These are phyloP conservation scores for Saraca asoca DNA, from an alignment of 331 rosid species.

Conservation along the genomic window DNA sequence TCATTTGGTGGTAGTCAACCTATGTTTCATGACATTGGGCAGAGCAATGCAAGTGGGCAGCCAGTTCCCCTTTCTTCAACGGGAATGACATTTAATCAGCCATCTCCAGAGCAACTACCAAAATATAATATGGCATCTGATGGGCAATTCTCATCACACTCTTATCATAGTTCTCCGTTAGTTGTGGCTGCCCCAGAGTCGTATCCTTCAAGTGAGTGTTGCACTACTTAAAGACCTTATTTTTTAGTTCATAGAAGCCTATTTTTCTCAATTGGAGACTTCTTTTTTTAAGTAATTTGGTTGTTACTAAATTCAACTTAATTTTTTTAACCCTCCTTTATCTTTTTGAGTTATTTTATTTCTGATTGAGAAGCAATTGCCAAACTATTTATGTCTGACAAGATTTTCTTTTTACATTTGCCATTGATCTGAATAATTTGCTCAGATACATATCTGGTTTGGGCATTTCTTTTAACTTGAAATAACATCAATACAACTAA, in stretches of 20 bases:
- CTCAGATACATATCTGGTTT: not conserved
- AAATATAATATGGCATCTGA: not conserved
- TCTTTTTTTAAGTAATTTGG: constrained; percentile 1
- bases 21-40: constrained; percentile 18
- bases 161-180: constrained; percentile 13
- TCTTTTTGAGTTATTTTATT: not conserved
- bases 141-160: constrained; percentile 20
- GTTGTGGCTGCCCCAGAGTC: constrained; percentile 1
- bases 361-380: not conserved
- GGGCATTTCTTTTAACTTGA: not conserved
- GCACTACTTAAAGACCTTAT: constrained; percentile 10
- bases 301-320: constrained; percentile 21
- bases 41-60: constrained; percentile 8
- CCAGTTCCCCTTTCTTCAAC: constrained; percentile 22
- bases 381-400: not conserved
- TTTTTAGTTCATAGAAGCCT: constrained; percentile 8
- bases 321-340: not conserved
- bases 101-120: constrained; percentile 13
- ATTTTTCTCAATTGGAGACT: not conserved
- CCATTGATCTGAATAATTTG: constrained; percentile 7
- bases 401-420: not conserved
- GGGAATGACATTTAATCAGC: constrained; percentile 3
- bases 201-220: constrained; percentile 37
- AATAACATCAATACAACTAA: constrained; percentile 7
- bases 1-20: constrained; percentile 31